Evolutionary conservation across 2,329 filamentous ascomycete species (phyloP).

Genomic region (Diaporthe longicolla): DNA sequence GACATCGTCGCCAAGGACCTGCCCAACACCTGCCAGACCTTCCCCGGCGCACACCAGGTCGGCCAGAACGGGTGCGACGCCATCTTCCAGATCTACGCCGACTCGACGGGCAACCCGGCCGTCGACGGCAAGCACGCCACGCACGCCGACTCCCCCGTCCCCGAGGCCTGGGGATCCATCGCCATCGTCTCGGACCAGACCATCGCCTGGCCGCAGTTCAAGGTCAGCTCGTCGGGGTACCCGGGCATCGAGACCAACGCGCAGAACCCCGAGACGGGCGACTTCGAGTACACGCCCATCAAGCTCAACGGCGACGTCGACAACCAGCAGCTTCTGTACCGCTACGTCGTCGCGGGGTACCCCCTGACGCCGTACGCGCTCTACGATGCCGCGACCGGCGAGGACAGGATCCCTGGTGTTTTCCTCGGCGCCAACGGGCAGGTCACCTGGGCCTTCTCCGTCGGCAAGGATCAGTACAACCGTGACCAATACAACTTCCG

Average conservation of each 20-base stretch:
- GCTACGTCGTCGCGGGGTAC: conserved; percentile 1
- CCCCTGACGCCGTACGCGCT: not conserved
- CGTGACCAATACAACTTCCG: not conserved
- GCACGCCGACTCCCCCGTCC: not conserved
- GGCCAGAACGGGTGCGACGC: conserved; percentile 14
- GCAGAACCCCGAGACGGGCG: not conserved
- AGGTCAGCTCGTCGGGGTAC: not conserved
- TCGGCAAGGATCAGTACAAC: not conserved
- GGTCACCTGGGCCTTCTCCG: conserved; percentile 16
- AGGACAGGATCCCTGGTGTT: not conserved
- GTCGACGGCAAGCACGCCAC: conserved; percentile 26
- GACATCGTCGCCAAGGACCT: conserved; percentile 2
- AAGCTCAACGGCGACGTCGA: conserved; percentile 8
- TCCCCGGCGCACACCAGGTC: conserved; percentile 2
- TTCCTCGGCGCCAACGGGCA: conserved; percentile 5
- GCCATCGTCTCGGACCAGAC: conserved; percentile 6
- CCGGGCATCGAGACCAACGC: not conserved
- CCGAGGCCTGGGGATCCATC: conserved; percentile 9
- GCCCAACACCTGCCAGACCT: conserved; percentile 17
- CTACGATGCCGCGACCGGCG: not conserved
- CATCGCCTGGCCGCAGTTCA: conserved; percentile 4
- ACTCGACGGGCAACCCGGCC: conserved; percentile 1
- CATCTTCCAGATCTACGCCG: conserved; percentile 21
- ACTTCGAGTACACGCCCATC: not conserved
- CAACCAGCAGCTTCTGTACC: conserved; percentile 19